Evolutionary conservation across 805 yeast species (phyloP), one percentile per base, ranked within the genome.

Genomic region (Saccharomycopsis sp.): DNA sequence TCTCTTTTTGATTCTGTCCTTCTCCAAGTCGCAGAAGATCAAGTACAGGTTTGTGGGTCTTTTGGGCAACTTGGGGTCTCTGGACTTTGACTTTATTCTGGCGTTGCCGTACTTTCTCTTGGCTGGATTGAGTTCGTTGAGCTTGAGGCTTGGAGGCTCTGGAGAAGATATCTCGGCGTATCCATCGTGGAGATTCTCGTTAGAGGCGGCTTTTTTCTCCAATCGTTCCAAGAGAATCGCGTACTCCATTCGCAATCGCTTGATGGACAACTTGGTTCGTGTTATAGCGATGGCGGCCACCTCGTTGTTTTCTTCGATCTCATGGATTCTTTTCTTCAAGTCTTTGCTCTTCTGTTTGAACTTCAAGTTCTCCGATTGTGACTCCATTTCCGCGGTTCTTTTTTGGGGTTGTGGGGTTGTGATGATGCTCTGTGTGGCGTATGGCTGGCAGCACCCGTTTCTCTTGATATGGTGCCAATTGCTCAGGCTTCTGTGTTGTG

Each of bases 1-100:
- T 61, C 79, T 81, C 54, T 79, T 76, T 61, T 81, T 82, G 44
- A 89, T 79, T 53, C 79, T 75, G 52, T 89, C 96, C 70, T 88
- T 88, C 66, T 89, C 95, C 73, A 80, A 73, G 59, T 91, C 97
- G 71, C 97, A 91, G 67, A 87, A 91, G 56, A 89, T 80, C 61
- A 89, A 75, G 66, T 91, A 91, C 3, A 97, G 96, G 70, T 91
- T 91, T 2, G 94, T 85, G 3, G 97, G 97, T 65, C 95, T 78
- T 65, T 87, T 89, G 20, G 97, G 97, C 65, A 86, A 78, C 64
- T 83, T 84, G 8, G 97, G 97, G 69, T 91, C 96, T 65, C 91
- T 81, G 8, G 78, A 75, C 54, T 75, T 75, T 51, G 68, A 69
- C 57, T 68, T 67, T 40, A 66, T 65, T 50, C 72, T 67, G 62